Base-by-base conservation (phyloP, 441 rosid species). In the Gossypium schwendimanii region DNA sequence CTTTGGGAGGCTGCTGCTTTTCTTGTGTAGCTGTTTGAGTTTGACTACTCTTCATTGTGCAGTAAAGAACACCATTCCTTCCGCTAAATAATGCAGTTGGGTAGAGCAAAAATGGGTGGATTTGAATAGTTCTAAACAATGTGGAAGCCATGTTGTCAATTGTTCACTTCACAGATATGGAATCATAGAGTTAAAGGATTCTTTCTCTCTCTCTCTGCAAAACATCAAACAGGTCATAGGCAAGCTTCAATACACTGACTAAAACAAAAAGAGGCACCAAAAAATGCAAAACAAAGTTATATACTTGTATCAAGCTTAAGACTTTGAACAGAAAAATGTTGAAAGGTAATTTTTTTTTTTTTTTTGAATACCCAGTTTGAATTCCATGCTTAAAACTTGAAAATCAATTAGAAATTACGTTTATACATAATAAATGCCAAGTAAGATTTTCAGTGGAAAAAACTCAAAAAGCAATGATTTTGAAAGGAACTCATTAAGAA, bases 11-110 rank as follows among this genome's bases (percentile, higher is more conserved):
- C 59, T 72, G 80, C 78, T 86, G 86, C 69, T 79, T 83, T 77
- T 86, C 97, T 71, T 78, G 87, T 44, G 88, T 79, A 45, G 91
- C 76, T 39, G 92, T 83, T 70, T 86, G 90, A 75, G 81, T 69
- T 70, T 78, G 83, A 2, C 83, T 49, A 76, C 80, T 82, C 44
- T 78, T 85, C 75, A 83, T 65, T 26, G 91, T 83, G 82, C 86
- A 81, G 36, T 76, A 74, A 47, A 81, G 69, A 69, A 75, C 78
- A 33, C 71, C 76, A 63, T 71, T 80, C 18, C 76, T 89, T 70
- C 82, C 85, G 68, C 89, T 83, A 53, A 89, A 78, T 15, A 90
- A 71, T 15, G 86, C 55, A 70, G 81, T 54, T 18, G 90, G 82
- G 6, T 77, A 68, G 18, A 84, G 76, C 76, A 85, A 74, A 65